Evolutionary conservation across 345 rosid species (phyloP), one percentile per base, ranked within the genome.

Genomic region (Citrus reticulata): DNA sequence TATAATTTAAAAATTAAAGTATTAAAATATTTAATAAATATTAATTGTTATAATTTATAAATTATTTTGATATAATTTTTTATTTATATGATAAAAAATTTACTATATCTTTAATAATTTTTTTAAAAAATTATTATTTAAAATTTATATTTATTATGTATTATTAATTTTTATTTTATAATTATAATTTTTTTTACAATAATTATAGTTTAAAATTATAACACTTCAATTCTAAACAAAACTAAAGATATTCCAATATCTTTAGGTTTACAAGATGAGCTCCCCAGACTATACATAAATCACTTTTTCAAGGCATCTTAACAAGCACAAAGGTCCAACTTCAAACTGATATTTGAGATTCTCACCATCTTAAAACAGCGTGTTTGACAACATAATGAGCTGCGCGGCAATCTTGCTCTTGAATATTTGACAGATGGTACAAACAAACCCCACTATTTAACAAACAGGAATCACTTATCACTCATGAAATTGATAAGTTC

Each of bases 371-470:
- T 29, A 68, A 16, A 46, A 46, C 51, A 46, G 51, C 51, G 0
- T 69, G 54, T 70, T 70, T 67, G 32, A 66, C 34, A 13, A 34
- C 68, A 65, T 22, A 16, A 59, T 42, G 30, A 74, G 61, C 55
- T 69, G 32, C 73, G 54, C 24, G 51, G 27, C 74, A 49, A 54
- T 42, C 65, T 68, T 74, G 39, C 25, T 27, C 29, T 37, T 72
- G 46, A 68, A 80, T 61, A 60, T 6, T 75, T 67, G 70, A 78
- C 71, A 75, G 74, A 51, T 16, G 51, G n/a, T 39, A 34, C 57
- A 70, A 49, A 74, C 81, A 29, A 24, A 40, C 19, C 72, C 84
- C 76, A 84, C 72, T 80, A 24, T 70, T 64, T 76, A 39, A 46
- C 60, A 34, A 71, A 34, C 58, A 75, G 39, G 30, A 22, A 70